These are phyloP conservation scores for Tillandsia fasciculata DNA, from an alignment of 176 grass and related monocot genomes.

Conservation along the genomic window DNA sequence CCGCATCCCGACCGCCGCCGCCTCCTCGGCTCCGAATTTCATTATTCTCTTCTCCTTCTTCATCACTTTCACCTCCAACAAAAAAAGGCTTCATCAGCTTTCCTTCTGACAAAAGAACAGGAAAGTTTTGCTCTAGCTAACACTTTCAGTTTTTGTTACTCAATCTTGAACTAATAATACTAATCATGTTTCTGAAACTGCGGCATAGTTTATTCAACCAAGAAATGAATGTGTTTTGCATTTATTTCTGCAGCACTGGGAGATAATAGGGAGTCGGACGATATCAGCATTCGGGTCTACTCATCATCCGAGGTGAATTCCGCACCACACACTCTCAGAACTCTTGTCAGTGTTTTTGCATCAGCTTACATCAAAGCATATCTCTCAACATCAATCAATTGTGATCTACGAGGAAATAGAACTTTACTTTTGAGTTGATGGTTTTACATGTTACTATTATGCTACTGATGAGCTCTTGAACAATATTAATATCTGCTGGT, in stretches of 20 bases:
- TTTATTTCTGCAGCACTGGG: background rate
- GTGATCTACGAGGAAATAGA: no score
- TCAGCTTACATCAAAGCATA: background rate
- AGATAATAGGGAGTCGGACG: background rate
- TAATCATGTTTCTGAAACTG: background rate
- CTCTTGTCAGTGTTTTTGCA: background rate
- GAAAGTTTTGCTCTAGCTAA: background rate
- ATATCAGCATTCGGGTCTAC: background rate
- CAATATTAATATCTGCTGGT: no score
- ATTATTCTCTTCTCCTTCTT: background rate
- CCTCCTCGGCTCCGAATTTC: background rate
- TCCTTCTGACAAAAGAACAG: background rate
- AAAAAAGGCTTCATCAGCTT: background rate
- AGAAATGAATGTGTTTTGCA: background rate
- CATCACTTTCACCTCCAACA: background rate
- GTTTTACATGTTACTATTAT: no score
- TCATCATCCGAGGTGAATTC: conserved; percentile 6
- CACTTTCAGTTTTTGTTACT: background rate
- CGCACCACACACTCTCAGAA: background rate
- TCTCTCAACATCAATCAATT: background rate
- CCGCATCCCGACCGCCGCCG: background rate
- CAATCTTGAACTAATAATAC: background rate
- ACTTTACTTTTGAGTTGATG: no score
- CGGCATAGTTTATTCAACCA: background rate
- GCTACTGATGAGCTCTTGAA: no score